Base-by-base conservation (phyloP, 768 basidiomycete species). In the Boletus coccyginus region DNA sequence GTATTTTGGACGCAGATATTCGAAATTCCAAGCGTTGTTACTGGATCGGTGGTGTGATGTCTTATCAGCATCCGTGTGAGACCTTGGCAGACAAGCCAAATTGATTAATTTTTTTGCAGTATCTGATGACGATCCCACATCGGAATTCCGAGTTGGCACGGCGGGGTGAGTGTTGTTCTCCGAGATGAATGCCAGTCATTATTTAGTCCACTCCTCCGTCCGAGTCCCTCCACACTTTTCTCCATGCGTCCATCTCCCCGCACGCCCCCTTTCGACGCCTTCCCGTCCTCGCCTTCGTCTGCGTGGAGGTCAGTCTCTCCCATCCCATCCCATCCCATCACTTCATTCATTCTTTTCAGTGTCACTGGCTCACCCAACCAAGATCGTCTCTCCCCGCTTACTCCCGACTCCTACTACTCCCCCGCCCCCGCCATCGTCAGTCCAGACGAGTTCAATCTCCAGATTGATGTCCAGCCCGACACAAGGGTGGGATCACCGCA, bases 241-340 rank as follows among this genome's bases (percentile, higher is more conserved):
- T 40, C 36, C 36, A 60, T 64, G 58, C 48, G 16, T n/a, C 52
- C 52, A 44, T 40, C 54, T 24, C 27, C 50, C 8, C 17, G 17
- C 46, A 19, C 50, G 36, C 53, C 33, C 33, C 41, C 31, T 12
- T 29, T 32, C 44, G 46, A 50, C n/a, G 53, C 48, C 27, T 38
- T 59, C 17, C 50, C 62, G 35, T 47, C 59, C 7, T 60, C 70
- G 2, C 67, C 69, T n/a, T 55, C 56, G 45, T 70, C 67, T 31
- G 39, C 53, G 16, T 61, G 55, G 56, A 71, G 70, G 70, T 71
- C 36, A 10, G 70, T 52, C 24, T 42, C 13, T n/a, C 21, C n/a
- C 21, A 21, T 2, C 21, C 45, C 24, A 12, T 32, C 16, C 24
- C 41, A 11, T 9, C 47, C 7, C 17, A 33, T 53, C 5, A 14